phyloP scores from a whole-genome alignment of 192 early-diverging fungal genomes.

The Paraglomus brasilianum region DNA sequence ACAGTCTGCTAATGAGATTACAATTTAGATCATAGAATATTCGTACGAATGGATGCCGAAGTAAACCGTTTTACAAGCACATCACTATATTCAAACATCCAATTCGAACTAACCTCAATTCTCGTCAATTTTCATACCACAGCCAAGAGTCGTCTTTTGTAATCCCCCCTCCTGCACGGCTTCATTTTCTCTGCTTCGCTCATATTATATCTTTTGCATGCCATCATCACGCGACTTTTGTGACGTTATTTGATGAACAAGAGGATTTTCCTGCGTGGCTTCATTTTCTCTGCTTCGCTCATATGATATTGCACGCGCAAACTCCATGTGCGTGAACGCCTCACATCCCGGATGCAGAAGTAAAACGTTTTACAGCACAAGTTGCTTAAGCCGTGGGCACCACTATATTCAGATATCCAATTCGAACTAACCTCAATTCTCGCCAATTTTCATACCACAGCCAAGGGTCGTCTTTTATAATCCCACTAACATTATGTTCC shows the following conservation, averaged over 20 bases:
- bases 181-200: conserved; percentile 33
- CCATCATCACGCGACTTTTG: conserved; percentile 44
- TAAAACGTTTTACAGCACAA: not conserved
- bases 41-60: not conserved
- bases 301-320: not conserved
- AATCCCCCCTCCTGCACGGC: conserved; percentile 36
- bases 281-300: not conserved
- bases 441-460: conserved; percentile 57
- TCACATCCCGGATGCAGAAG: conserved; percentile 16
- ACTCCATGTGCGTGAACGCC: too few relatives aligned
- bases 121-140: conserved; percentile 62
- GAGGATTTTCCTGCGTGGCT: not conserved
- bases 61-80: not conserved
- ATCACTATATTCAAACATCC: too few relatives aligned
- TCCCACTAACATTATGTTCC: conserved; percentile 44
- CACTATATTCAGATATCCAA: too few relatives aligned
- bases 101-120: conserved; percentile 48
- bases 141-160: conserved; percentile 48
- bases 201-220: conserved; percentile 25
- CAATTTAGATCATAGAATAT: too few relatives aligned
- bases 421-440: conserved; percentile 57
- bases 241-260: conserved; percentile 3
- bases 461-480: conserved; percentile 45
- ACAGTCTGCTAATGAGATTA: not conserved
- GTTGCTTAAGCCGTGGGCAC: too few relatives aligned